A percentile compares a stretch with the other conserved stretches of the same genome.
Evolutionary conservation across 805 yeast genomes (phyloP).

Genomic region (Candida dendrica): DNA sequence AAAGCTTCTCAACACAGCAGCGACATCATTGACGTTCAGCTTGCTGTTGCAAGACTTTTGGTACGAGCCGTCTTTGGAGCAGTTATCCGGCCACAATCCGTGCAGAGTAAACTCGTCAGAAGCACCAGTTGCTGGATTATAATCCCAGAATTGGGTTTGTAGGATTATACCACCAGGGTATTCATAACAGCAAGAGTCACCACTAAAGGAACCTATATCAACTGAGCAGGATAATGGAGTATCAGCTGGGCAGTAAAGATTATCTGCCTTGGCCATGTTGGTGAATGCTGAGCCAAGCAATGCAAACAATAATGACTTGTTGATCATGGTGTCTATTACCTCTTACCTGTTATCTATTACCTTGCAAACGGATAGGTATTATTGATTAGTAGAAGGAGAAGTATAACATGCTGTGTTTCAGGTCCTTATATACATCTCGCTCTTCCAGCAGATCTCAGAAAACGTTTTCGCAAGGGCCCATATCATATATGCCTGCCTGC

Average conservation of each 20-base stretch:
- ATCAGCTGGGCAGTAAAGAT: conserved; percentile 42
- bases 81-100: conserved; percentile 86
- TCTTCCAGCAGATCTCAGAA: too few species aligned
- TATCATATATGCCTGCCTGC: too few species aligned
- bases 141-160: conserved; percentile 93
- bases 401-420: too few species aligned
- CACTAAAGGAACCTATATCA: conserved; percentile 41
- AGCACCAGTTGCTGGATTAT: conserved; percentile 67
- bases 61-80: conserved; percentile 61
- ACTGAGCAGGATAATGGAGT: conserved; percentile 58
- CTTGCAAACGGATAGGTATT: too few species aligned
- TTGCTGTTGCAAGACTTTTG: conserved; percentile 69
- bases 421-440: too few species aligned
- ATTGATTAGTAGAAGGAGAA: too few species aligned
- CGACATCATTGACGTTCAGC: conserved; percentile 46
- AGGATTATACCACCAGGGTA: conserved; percentile 78
- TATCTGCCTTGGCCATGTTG: neutral
- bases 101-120: conserved; percentile 69
- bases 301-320: neutral
- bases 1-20: conserved; percentile 35
- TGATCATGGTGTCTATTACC: neutral
- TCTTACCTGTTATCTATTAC: too few species aligned
- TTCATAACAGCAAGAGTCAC: conserved; percentile 77
- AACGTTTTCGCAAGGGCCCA: too few species aligned
- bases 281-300: neutral